A percentile compares a stretch with the other conserved stretches of the same genome.
These are phyloP conservation scores for Pugionium cornutum DNA, from an alignment of 345 rosid genomes.

Conservation along the genomic window DNA sequence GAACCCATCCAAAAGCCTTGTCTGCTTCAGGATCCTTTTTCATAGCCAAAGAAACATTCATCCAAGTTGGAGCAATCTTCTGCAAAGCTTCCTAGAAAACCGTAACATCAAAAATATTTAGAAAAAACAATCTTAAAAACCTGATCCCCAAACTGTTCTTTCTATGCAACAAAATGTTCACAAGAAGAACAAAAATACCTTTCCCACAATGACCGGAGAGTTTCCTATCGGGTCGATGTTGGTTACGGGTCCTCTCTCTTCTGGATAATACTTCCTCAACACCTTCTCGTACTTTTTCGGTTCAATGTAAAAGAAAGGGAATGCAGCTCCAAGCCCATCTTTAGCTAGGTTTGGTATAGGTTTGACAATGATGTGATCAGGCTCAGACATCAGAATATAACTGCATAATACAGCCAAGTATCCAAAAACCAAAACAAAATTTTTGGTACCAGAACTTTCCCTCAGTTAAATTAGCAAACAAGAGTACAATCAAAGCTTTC, in stretches of 20 bases:
- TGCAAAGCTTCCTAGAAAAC: constrained; percentile 63
- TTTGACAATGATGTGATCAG: constrained; percentile 89
- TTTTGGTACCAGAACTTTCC: background rate
- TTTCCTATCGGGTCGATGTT: constrained; percentile 91
- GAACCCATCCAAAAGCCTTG: constrained; percentile 99
- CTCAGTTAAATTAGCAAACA: background rate
- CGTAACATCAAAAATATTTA: constrained; percentile 5
- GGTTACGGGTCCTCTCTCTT: constrained; percentile 77
- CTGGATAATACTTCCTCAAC: constrained; percentile 76
- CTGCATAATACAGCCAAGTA: constrained; percentile 45
- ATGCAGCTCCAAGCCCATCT: constrained; percentile 88
- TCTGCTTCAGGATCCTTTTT: constrained; percentile 95
- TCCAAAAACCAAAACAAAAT: constrained; percentile 12
- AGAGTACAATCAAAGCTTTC: constrained; percentile 21
- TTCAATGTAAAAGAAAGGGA: constrained; percentile 96
- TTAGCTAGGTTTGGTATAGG: constrained; percentile 92
- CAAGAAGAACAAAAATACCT: constrained; percentile 52
- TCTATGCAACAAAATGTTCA: too few species aligned
- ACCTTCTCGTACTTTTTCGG: constrained; percentile 81
- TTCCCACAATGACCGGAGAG: constrained; percentile 91
- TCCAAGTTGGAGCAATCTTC: constrained; percentile 98
- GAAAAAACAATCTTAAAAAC: too few species aligned
- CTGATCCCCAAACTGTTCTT: too few species aligned
- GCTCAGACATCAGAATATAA: constrained; percentile 94
- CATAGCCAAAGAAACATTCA: constrained; percentile 98